Conservation (phyloP, 345 rosid species). For the Dipteronia sinensis region DNA sequence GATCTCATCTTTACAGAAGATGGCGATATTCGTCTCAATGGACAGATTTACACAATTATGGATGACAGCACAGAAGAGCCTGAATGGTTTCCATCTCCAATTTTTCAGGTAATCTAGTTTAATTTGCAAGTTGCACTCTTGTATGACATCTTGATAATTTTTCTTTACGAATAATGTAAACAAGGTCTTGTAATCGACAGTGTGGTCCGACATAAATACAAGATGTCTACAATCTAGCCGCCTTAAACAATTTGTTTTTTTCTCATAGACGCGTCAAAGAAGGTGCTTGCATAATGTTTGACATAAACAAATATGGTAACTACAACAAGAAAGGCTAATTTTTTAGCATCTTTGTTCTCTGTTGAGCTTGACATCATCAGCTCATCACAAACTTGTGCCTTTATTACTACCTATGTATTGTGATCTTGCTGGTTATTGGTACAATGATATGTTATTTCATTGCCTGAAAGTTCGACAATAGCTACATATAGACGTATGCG, state of each 20-base stretch:
- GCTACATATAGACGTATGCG: no score
- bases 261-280: neutral
- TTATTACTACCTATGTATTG: no score
- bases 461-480: no score
- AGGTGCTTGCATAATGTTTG: neutral
- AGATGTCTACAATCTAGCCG: no score
- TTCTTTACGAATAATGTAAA: no score
- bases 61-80: constrained; percentile 68
- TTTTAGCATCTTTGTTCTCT: neutral
- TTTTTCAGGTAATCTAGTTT: constrained; percentile 52
- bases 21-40: constrained; percentile 68
- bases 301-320: neutral
- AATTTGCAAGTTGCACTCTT: constrained; percentile 3
- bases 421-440: no score
- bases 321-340: no score
- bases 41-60: constrained; percentile 56
- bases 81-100: constrained; percentile 86
- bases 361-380: neutral
- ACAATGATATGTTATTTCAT: no score
- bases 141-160: neutral
- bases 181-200: no score
- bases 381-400: neutral
- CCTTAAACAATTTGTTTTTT: no score
- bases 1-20: constrained; percentile 86
- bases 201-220: no score